A percentile compares a stretch with the other conserved stretches of the same genome.
Conservation (phyloP, 1,284 basidiomycete genomes). For the Moesziomyces parantarcticus region DNA sequence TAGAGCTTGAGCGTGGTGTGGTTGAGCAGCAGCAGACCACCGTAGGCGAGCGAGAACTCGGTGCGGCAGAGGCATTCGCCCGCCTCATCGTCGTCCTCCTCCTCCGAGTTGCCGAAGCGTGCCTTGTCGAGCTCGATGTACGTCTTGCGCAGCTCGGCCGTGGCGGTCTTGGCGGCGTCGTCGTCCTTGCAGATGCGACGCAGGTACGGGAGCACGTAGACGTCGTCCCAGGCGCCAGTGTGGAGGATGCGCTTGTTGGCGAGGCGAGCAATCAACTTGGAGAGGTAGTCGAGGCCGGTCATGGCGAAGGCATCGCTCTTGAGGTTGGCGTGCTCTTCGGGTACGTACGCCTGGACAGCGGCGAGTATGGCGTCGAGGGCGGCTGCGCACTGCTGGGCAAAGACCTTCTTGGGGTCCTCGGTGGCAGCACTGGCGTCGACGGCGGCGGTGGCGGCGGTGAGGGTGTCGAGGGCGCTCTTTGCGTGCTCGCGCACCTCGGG, state of each 20-base stretch:
- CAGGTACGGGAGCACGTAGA: slow-evolving; percentile 68
- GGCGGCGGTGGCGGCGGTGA: slow-evolving; percentile 47
- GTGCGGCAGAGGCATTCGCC: slow-evolving; percentile 84
- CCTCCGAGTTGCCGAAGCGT: slow-evolving; percentile 66
- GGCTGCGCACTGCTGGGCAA: slow-evolving; percentile 48
- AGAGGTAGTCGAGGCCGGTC: slow-evolving; percentile 59
- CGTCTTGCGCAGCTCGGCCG: slow-evolving; percentile 57
- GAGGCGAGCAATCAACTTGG: slow-evolving; percentile 57
- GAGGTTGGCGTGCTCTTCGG: slow-evolving; percentile 51
- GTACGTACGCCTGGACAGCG: slow-evolving; percentile 52
- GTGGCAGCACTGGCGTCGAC: slow-evolving; percentile 48
- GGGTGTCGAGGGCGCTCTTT: slow-evolving; percentile 63
- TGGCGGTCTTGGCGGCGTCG: slow-evolving; percentile 56
- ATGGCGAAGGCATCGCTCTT: slow-evolving; percentile 60
- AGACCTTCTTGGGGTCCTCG: slow-evolving; percentile 58
- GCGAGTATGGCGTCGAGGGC: slow-evolving; percentile 55
- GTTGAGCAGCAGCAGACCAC: slow-evolving; percentile 91
- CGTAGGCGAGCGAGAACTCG: slow-evolving; percentile 95
- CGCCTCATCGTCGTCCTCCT: slow-evolving; percentile 76
- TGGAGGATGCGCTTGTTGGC: slow-evolving; percentile 66
- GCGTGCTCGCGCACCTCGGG: slow-evolving; percentile 78
- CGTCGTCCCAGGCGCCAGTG: slow-evolving; percentile 63
- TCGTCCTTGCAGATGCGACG: slow-evolving; percentile 65
- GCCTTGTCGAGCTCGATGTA: slow-evolving; percentile 62
- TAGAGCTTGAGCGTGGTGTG: slow-evolving; percentile 91